A percentile compares a stretch with the other conserved stretches of the same genome.
These are phyloP conservation scores for Penicillium samsonianum DNA, from an alignment of 495 filamentous ascomycete genomes.

Conservation along the genomic window DNA sequence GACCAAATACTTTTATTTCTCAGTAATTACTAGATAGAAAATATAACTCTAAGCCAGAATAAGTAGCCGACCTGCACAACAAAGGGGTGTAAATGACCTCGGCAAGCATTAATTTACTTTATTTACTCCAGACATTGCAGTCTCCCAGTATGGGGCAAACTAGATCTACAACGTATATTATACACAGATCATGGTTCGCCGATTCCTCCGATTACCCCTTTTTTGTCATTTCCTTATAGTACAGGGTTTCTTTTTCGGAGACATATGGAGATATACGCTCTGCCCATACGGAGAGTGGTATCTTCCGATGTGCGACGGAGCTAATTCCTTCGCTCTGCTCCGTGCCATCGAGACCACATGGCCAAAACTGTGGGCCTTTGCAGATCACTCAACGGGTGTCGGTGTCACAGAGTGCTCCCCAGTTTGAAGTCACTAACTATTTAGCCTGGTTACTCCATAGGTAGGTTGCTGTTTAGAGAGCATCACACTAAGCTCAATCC, in stretches of 20 bases:
- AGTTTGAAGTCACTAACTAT: background rate
- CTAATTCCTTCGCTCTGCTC: background rate
- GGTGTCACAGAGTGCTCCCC: background rate
- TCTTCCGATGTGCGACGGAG: constrained; percentile 2
- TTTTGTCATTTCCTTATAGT: background rate
- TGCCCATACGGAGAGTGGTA: background rate
- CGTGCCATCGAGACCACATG: constrained; percentile 5
- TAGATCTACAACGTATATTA: constrained; percentile 1
- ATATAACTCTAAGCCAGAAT: background rate
- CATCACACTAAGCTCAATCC: background rate
- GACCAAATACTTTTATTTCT: too few species aligned
- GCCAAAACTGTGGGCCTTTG: background rate
- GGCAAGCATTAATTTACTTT: background rate
- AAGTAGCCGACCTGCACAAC: background rate
- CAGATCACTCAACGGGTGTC: constrained; percentile 5
- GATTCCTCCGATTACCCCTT: constrained; percentile 1
- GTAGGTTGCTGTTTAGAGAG: background rate
- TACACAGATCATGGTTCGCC: too few species aligned
- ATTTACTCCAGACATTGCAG: background rate
- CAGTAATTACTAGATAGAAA: too few species aligned
- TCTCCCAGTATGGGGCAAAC: background rate
- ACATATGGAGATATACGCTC: too few species aligned
- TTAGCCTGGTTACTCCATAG: too few species aligned
- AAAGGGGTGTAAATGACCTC: background rate
- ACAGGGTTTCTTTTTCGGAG: too few species aligned